phyloP scores from a whole-genome alignment of 2,329 filamentous ascomycete species.

The Phaeosphaeria sp. region DNA sequence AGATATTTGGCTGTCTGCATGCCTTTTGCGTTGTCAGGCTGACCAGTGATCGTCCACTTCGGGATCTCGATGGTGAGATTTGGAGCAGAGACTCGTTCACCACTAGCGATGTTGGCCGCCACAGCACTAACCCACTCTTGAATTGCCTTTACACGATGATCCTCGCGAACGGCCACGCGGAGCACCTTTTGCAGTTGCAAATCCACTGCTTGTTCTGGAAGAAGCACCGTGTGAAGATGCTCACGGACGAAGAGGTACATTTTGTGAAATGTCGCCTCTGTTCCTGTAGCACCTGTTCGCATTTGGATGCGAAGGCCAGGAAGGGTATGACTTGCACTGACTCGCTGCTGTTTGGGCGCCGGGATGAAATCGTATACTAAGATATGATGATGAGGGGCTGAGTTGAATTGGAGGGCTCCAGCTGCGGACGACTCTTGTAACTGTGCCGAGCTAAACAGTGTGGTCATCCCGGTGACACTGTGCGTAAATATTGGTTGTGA shows the following conservation, averaged over 20 bases:
- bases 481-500: slow-evolving; percentile 20
- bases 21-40: slow-evolving; percentile 11
- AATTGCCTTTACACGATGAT: slow-evolving; percentile 19
- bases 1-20: slow-evolving; percentile 28
- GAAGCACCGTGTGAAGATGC: slow-evolving; percentile 34
- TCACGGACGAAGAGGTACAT: slow-evolving; percentile 30
- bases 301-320: slow-evolving; percentile 36
- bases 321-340: slow-evolving; percentile 17
- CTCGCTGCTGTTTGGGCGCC: slow-evolving; percentile 18
- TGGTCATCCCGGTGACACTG: slow-evolving; percentile 28
- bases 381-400: slow-evolving; percentile 15
- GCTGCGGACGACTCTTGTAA: background rate
- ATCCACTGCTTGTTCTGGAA: slow-evolving; percentile 39
- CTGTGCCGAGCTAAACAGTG: slow-evolving; percentile 23
- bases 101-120: slow-evolving; percentile 33
- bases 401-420: slow-evolving; percentile 5
- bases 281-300: slow-evolving; percentile 15
- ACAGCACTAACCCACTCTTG: slow-evolving; percentile 24
- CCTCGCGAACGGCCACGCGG: slow-evolving; percentile 17
- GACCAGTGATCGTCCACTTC: slow-evolving; percentile 33
- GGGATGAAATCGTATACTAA: slow-evolving; percentile 36
- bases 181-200: slow-evolving; percentile 32
- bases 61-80: slow-evolving; percentile 36
- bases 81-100: slow-evolving; percentile 38
- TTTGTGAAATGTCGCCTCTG: slow-evolving; percentile 22